These are phyloP conservation scores for Rhizoclosmatium globosum DNA, from an alignment of 192 early-diverging fungal genomes.

Conservation along the genomic window DNA sequence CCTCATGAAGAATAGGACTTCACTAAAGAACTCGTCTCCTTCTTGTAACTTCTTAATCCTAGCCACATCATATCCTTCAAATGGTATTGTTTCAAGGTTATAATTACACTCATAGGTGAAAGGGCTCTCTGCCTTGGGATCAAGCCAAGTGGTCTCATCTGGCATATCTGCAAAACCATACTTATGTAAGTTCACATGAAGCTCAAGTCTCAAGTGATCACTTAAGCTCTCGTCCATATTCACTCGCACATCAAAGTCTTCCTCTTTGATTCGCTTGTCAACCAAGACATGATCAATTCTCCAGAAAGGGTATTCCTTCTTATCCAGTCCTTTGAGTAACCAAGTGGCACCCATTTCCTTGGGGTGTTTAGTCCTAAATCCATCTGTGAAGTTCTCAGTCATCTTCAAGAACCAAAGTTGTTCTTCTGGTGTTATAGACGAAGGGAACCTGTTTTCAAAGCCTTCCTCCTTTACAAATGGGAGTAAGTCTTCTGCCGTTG, in stretches of 20 bases:
- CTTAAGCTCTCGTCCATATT: not conserved
- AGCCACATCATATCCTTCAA: not conserved
- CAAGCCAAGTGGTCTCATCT: not conserved
- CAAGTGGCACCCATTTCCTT: conserved; percentile 1
- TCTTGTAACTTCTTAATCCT: not conserved
- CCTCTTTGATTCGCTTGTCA: not conserved
- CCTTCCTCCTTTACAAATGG: not conserved
- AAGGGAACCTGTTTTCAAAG: not conserved
- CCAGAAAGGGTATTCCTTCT: conserved; percentile 19
- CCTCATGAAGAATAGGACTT: not conserved
- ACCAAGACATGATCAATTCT: conserved; percentile 19
- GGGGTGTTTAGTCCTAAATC: conserved; percentile 7
- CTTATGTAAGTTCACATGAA: not conserved
- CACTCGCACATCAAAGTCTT: not conserved
- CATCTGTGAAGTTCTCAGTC: conserved; percentile 11
- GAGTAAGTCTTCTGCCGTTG: not conserved
- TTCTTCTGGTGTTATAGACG: not conserved
- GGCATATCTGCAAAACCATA: not conserved
- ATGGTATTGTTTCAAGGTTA: not conserved
- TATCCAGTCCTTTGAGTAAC: not conserved
- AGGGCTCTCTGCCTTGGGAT: not conserved
- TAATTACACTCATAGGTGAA: not conserved
- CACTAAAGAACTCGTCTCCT: not conserved
- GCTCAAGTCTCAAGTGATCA: not conserved
- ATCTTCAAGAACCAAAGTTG: not conserved